Base-by-base conservation (phyloP, 148 eudicot genomes). In the Cornus florida region DNA sequence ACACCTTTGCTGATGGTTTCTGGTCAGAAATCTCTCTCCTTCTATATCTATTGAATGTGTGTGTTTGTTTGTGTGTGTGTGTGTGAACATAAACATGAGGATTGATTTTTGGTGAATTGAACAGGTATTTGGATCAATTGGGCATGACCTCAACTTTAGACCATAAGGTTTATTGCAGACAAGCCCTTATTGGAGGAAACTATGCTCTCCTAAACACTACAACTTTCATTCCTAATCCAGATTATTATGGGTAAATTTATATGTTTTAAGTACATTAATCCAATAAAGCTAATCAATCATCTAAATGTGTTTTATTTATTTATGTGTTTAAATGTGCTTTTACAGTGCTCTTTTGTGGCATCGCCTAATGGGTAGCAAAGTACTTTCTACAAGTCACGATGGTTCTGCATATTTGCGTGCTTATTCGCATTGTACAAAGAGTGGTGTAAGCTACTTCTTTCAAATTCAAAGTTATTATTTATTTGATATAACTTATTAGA, bases 51-150 rank as follows among this genome's bases (percentile, higher is more conserved):
- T 43, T 6, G 48, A 43, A 35, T 35, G 38, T 28, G 28, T 28
- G 28, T 28, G 28, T 9, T 9, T 50, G 4, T 10, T 10, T 50
- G 12, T 50, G 57, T 4, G 57, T 50, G 57, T 50, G 57, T 50
- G 11, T 50, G 12, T 2, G 57, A 2, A 6, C 1, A 1, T 28
- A 1, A 28, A 28, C 28, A 28, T 28, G 28, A 11, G 7, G 53
- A 48, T 48, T 48, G 12, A 7, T 2, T 62, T 62, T 62, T 24
- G 23, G 70, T 9, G 32, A 57, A 43, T 43, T 43, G 10, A 71
- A 71, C 72, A 86, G 91, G 94, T 91, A 87, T 20, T 80, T 91
- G 88, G 94, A 91, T 84, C 94, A 91, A 70, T 79, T 91, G 10
- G 94, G 92, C 20, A 89, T 91, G 92, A 71, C 89, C 23, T 76